A percentile compares a stretch with the other conserved stretches of the same genome.
Evolutionary conservation across 495 filamentous ascomycete species (phyloP).

Genomic region (Daldinia caldariorum): DNA sequence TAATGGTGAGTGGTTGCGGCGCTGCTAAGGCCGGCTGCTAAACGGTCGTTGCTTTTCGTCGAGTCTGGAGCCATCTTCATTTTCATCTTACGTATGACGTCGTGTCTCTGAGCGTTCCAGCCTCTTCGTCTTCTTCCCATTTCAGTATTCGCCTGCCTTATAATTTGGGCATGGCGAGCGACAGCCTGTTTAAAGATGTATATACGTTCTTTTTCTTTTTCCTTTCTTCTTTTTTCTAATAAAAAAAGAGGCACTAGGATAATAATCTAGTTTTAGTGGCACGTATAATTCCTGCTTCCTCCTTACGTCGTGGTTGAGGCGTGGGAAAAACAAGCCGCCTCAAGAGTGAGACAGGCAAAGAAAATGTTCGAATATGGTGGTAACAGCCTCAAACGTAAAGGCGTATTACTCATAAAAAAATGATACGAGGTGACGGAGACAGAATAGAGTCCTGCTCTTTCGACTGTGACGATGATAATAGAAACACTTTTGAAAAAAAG

Average conservation of each 20-base stretch:
- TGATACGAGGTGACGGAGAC: conserved; percentile 16
- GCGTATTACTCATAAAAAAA: conserved; percentile 4
- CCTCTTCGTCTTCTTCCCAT: conserved; percentile 39
- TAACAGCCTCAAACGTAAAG: conserved; percentile 13
- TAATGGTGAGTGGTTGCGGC: conserved; percentile 46
- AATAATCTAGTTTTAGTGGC: conserved; percentile 10
- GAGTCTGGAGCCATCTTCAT: conserved; percentile 44
- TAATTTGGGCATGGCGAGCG: conserved; percentile 39
- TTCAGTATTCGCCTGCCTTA: conserved; percentile 33
- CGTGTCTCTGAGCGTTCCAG: conserved; percentile 36
- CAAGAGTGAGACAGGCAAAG: conserved; percentile 32
- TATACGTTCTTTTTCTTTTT: conserved; percentile 11
- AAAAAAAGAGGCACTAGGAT: conserved; percentile 8
- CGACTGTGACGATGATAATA: conserved; percentile 30
- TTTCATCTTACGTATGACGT: conserved; percentile 45
- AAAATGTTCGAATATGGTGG: conserved; percentile 24
- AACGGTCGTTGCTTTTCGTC: conserved; percentile 49
- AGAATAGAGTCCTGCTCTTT: conserved; percentile 40
- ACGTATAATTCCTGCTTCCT: conserved; percentile 20
- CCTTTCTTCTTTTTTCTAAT: not conserved
- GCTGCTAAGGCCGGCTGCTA: conserved; percentile 15
- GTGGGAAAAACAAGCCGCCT: conserved; percentile 21
- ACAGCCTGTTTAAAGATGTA: conserved; percentile 2
- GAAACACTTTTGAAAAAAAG: conserved; percentile 23
- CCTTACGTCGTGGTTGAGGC: conserved; percentile 40